phyloP scores from a whole-genome alignment of 2,329 filamentous ascomycete genomes.

The Bertia moriformis region DNA sequence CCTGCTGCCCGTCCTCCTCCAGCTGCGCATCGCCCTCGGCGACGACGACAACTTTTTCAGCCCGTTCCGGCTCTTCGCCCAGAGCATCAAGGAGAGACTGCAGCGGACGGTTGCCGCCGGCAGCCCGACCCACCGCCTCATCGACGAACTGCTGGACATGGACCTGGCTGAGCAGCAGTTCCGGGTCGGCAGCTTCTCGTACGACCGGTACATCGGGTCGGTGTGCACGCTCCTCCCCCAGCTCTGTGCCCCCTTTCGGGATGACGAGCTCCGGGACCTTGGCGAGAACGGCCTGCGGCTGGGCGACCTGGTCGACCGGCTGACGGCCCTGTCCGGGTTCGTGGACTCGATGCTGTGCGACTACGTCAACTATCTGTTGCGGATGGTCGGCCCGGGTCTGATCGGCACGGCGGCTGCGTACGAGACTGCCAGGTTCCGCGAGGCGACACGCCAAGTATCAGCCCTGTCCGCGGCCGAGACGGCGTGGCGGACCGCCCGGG shows the following conservation, averaged over 20 bases:
- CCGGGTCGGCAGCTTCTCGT: constrained; percentile 59
- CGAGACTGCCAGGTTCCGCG: constrained; percentile 57
- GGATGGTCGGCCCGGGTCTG: constrained; percentile 56
- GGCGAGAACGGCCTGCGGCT: constrained; percentile 43
- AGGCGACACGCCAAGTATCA: constrained; percentile 41
- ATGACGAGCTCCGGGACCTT: constrained; percentile 58
- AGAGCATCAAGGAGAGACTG: constrained; percentile 58
- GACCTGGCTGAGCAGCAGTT: constrained; percentile 59
- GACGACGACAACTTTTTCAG: constrained; percentile 48
- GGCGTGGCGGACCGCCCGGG: constrained; percentile 51
- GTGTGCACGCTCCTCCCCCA: constrained; percentile 65
- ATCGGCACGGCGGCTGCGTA: constrained; percentile 59
- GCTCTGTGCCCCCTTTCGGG: constrained; percentile 68
- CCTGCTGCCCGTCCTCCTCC: constrained; percentile 34
- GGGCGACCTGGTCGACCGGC: constrained; percentile 58
- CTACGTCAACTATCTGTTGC: constrained; percentile 68
- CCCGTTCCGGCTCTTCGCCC: constrained; percentile 57
- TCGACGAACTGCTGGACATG: constrained; percentile 61
- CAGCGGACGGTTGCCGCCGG: constrained; percentile 56
- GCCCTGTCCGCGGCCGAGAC: constrained; percentile 40
- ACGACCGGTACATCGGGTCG: constrained; percentile 65
- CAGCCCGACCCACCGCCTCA: constrained; percentile 60
- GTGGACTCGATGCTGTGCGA: constrained; percentile 68
- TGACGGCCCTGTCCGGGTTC: constrained; percentile 61
- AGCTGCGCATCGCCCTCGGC: constrained; percentile 48